Conservation (phyloP, 2,329 filamentous ascomycete genomes). For the Rutstroemia sydowiana region DNA sequence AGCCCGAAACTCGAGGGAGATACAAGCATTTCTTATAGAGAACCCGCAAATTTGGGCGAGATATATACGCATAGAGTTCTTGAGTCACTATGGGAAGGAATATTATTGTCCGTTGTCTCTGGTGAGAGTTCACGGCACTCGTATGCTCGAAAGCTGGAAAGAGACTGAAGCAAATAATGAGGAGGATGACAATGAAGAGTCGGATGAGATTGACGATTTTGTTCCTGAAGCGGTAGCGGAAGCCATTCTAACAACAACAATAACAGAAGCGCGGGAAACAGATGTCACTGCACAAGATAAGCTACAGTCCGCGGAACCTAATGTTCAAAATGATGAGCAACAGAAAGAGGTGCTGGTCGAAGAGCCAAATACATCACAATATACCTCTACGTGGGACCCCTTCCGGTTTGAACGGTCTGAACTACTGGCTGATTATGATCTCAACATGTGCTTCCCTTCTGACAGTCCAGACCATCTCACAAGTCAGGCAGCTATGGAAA, state of each 20-base stretch:
- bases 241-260: slow-evolving; percentile 19
- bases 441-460: slow-evolving; percentile 4
- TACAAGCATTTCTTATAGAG: slow-evolving; percentile 89
- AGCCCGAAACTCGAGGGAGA: slow-evolving; percentile 83
- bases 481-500: background rate
- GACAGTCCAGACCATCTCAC: slow-evolving; percentile 6
- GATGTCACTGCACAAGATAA: background rate
- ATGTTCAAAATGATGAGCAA: background rate
- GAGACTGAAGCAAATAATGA: slow-evolving; percentile 69
- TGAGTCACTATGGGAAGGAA: slow-evolving; percentile 92
- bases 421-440: background rate
- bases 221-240: slow-evolving; percentile 31
- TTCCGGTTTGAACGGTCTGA: background rate
- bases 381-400: slow-evolving; percentile 1
- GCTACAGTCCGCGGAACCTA: slow-evolving; percentile 1
- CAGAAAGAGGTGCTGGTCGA: background rate
- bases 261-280: slow-evolving; percentile 13
- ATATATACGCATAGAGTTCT: slow-evolving; percentile 84
- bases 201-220: slow-evolving; percentile 18
- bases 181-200: slow-evolving; percentile 39
- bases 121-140: slow-evolving; percentile 83
- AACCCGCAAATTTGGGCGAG: slow-evolving; percentile 94
- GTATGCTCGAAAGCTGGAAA: slow-evolving; percentile 89
- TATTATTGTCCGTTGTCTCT: slow-evolving; percentile 93
- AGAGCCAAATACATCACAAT: background rate